Percentiles rank a stretch among this genome's conserved stretches.
Conservation (phyloP, 163 green algal species). For the Scenedesmus sp. region DNA sequence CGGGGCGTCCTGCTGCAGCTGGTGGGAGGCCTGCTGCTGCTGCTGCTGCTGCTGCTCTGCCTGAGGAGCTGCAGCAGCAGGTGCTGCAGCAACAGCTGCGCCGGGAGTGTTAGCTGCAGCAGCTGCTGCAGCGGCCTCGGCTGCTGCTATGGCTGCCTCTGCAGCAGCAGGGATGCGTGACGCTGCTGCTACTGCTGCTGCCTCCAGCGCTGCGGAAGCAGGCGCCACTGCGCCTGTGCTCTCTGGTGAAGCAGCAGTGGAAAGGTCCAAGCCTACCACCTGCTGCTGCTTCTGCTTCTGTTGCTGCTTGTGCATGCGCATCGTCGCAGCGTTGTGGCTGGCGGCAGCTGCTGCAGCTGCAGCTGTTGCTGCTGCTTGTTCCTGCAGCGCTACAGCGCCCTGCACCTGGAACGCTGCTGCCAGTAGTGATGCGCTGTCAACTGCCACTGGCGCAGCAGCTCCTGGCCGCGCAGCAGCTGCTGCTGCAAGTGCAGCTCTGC, state of each 20-base stretch:
- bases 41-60: neutral
- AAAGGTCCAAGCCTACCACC: neutral
- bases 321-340: neutral
- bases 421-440: neutral
- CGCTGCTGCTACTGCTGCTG: neutral
- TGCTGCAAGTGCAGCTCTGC: neutral
- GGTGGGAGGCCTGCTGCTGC: neutral
- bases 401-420: constrained; percentile 20
- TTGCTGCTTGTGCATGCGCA: neutral
- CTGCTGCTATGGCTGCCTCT: constrained; percentile 21
- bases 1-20: neutral
- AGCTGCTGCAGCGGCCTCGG: neutral
- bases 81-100: neutral
- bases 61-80: neutral
- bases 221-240: neutral
- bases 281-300: constrained; percentile 11
- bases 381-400: constrained; percentile 5
- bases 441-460: neutral
- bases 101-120: neutral
- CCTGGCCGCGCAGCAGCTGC: neutral
- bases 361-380: neutral
- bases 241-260: neutral
- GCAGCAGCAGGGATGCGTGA: neutral
- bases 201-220: neutral
- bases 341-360: neutral